A percentile compares a stretch with the other conserved stretches of the same genome.
Evolutionary conservation across 768 basidiomycete species (phyloP).

Genomic region (Podaxis carcinomalis): DNA sequence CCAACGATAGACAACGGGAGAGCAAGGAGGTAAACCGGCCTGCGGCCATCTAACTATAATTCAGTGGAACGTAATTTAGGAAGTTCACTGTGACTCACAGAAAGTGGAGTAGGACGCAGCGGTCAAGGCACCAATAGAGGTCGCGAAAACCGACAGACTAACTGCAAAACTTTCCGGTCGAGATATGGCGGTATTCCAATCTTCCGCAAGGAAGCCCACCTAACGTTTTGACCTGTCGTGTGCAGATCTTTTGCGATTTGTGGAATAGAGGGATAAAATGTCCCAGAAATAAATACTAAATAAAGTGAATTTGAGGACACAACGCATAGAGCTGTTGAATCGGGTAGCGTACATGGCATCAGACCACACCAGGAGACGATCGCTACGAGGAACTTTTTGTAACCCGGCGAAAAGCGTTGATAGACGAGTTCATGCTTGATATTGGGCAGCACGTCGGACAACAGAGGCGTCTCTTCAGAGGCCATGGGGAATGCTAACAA

Average conservation of each 20-base stretch:
- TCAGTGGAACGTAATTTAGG: not conserved
- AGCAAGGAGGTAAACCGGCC: slow-evolving; percentile 52
- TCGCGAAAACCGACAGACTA: slow-evolving; percentile 29
- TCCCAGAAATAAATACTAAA: slow-evolving; percentile 64
- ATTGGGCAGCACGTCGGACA: not conserved
- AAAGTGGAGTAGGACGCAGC: slow-evolving; percentile 35
- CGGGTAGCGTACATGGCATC: slow-evolving; percentile 45
- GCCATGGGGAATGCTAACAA: not conserved
- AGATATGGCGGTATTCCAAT: not conserved
- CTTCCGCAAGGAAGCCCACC: slow-evolving; percentile 27
- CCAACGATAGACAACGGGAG: slow-evolving; percentile 57
- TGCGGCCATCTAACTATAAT: slow-evolving; percentile 51
- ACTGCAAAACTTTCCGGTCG: slow-evolving; percentile 26
- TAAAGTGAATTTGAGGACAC: not conserved
- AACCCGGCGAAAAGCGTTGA: slow-evolving; percentile 44
- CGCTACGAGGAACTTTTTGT: slow-evolving; percentile 50
- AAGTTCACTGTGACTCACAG: slow-evolving; percentile 21
- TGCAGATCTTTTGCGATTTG: slow-evolving; percentile 63
- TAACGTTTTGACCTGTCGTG: slow-evolving; percentile 52
- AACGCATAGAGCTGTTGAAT: not conserved
- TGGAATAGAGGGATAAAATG: slow-evolving; percentile 73
- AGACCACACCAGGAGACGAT: slow-evolving; percentile 60
- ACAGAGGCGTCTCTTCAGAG: not conserved
- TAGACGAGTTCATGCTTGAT: slow-evolving; percentile 39
- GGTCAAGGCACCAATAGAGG: slow-evolving; percentile 27